Percentiles rank a stretch among this genome's conserved stretches.
Evolutionary conservation across 805 yeast species (phyloP).

Genomic region (Starmerella stigmatis): DNA sequence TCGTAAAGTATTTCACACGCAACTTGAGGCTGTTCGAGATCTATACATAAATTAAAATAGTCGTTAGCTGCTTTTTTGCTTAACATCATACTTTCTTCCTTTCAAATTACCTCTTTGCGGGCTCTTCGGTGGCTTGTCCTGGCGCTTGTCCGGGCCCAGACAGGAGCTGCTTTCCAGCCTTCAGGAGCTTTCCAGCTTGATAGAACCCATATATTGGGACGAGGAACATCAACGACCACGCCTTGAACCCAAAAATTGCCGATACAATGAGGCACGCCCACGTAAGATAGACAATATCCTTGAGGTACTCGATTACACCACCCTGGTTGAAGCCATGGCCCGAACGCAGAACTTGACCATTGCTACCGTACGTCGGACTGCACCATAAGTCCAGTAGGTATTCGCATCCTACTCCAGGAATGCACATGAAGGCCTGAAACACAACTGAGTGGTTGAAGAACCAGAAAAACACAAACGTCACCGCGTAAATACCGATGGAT

Average conservation of each 20-base stretch:
- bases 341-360: constrained; percentile 36
- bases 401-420: constrained; percentile 39
- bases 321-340: constrained; percentile 53
- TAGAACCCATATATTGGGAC: constrained; percentile 21
- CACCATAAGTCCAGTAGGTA: constrained; percentile 50
- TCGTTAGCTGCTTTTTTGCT: too few species aligned
- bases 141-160: constrained; percentile 5
- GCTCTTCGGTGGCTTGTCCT: background rate
- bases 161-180: constrained; percentile 18
- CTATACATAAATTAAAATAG: too few species aligned
- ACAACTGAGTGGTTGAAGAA: constrained; percentile 39
- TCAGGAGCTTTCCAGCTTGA: constrained; percentile 21
- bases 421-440: constrained; percentile 37
- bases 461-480: constrained; percentile 34
- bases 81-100: too few species aligned
- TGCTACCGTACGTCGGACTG: constrained; percentile 45
- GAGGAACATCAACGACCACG: constrained; percentile 45
- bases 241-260: constrained; percentile 46
- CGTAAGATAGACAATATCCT: constrained; percentile 59
- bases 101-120: too few species aligned
- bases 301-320: constrained; percentile 64
- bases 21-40: too few species aligned
- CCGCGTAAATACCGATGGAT: constrained; percentile 35
- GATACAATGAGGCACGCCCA: constrained; percentile 47
- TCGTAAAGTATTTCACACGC: too few species aligned